Conservation (phyloP, 2,329 filamentous ascomycete species). For the Fusarium mexicanum region DNA sequence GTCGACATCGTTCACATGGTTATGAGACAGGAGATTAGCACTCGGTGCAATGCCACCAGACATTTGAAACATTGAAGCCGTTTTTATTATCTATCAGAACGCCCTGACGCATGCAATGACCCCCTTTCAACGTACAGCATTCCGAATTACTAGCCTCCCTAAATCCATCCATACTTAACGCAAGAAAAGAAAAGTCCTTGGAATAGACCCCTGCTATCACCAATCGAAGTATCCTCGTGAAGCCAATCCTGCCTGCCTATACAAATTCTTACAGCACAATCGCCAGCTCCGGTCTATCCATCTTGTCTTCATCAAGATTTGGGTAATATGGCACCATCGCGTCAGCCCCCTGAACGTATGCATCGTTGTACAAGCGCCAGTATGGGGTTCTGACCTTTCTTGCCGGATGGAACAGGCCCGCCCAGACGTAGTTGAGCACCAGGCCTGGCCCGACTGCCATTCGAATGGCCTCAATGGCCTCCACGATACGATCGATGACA, state of each 20-base stretch:
- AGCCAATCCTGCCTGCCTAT: constrained; percentile 8
- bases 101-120: constrained; percentile 41
- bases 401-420: constrained; percentile 95
- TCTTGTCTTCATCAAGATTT: constrained; percentile 80
- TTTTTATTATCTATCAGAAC: constrained; percentile 44
- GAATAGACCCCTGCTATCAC: constrained; percentile 17
- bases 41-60: neutral
- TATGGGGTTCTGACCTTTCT: constrained; percentile 94
- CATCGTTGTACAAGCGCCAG: constrained; percentile 97
- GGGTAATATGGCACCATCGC: constrained; percentile 98
- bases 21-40: constrained; percentile 6
- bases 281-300: constrained; percentile 81
- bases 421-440: constrained; percentile 98
- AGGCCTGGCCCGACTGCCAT: constrained; percentile 92
- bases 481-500: constrained; percentile 97
- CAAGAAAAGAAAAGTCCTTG: constrained; percentile 18
- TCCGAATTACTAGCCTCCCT: constrained; percentile 41
- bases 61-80: constrained; percentile 32
- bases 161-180: constrained; percentile 19
- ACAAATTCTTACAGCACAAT: constrained; percentile 74
- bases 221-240: constrained; percentile 8
- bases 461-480: constrained; percentile 94
- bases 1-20: constrained; percentile 1
- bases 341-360: constrained; percentile 93
- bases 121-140: constrained; percentile 37